Percentiles rank a stretch among this genome's conserved stretches.
Conservation (phyloP, 208 protist species). For the Porcisia deanei region DNA sequence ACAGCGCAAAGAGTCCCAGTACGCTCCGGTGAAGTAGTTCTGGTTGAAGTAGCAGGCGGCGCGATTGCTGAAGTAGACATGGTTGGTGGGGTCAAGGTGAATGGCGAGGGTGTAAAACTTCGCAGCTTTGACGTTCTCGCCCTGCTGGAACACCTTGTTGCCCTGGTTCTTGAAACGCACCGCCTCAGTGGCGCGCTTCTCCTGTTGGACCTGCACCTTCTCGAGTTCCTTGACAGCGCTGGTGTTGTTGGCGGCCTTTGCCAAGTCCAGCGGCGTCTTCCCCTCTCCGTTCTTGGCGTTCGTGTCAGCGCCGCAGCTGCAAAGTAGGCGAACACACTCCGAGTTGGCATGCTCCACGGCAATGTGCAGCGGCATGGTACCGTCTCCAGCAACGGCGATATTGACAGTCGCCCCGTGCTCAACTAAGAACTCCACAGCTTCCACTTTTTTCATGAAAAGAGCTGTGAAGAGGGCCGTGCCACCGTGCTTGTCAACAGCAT, state of each 20-base stretch:
- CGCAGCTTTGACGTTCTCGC: conserved; percentile 90
- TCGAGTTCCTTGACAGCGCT: conserved; percentile 68
- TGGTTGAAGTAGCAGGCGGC: conserved; percentile 93
- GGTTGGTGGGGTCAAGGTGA: conserved; percentile 80
- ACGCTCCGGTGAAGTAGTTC: conserved; percentile 75
- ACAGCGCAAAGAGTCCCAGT: conserved; percentile 88
- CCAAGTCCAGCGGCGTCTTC: conserved; percentile 58
- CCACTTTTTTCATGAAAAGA: conserved; percentile 79
- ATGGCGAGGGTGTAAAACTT: conserved; percentile 94
- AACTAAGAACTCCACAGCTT: conserved; percentile 83
- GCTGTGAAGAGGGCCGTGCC: conserved; percentile 86
- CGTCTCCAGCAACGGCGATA: conserved; percentile 55
- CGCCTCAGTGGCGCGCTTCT: conserved; percentile 60
- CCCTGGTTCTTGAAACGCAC: conserved; percentile 84
- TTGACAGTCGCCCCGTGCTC: conserved; percentile 81
- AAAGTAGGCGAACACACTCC: conserved; percentile 73
- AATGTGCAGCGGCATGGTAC: conserved; percentile 85
- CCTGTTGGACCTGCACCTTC: conserved; percentile 48
- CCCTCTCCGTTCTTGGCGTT: conserved; percentile 62
- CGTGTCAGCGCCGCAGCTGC: conserved; percentile 69
- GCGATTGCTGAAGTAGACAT: conserved; percentile 93
- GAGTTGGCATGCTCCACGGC: conserved; percentile 76
- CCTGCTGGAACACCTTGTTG: conserved; percentile 86
- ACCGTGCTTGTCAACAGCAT: conserved; percentile 75
- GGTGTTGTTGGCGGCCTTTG: conserved; percentile 41